Conservation (phyloP, 352 stramenopile genomes). For the Globisporangium middletonii region DNA sequence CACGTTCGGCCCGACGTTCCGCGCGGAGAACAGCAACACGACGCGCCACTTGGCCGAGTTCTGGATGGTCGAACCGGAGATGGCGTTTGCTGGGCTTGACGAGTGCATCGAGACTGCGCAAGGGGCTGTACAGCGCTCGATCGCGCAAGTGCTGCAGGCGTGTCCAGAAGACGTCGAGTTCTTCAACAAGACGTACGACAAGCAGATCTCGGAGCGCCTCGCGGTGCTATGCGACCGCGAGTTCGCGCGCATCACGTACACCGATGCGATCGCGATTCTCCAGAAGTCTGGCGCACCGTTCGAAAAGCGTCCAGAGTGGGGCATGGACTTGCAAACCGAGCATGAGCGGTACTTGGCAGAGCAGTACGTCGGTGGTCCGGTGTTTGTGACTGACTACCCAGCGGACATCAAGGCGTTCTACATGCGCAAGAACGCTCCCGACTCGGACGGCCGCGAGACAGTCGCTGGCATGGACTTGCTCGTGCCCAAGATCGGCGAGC, state of each 20-base stretch:
- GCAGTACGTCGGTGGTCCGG: constrained; percentile 56
- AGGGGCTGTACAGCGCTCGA: constrained; percentile 85
- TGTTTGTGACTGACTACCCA: constrained; percentile 99
- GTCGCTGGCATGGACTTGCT: constrained; percentile 97
- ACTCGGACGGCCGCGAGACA: constrained; percentile 80
- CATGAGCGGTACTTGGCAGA: constrained; percentile 95
- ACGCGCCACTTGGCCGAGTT: constrained; percentile 96
- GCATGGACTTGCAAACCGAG: constrained; percentile 96
- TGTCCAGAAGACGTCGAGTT: constrained; percentile 92
- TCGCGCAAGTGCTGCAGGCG: constrained; percentile 73
- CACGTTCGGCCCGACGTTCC: constrained; percentile 99
- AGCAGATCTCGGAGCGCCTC: constrained; percentile 77
- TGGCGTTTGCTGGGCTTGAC: constrained; percentile 70
- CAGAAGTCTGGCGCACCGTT: constrained; percentile 82
- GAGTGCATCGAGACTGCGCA: constrained; percentile 94
- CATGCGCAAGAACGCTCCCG: constrained; percentile 95
- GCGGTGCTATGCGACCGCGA: constrained; percentile 72
- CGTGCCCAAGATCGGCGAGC: constrained; percentile 94
- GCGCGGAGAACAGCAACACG: constrained; percentile 98
- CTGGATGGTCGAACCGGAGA: constrained; percentile 97
- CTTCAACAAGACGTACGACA: constrained; percentile 90
- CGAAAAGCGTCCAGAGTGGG: constrained; percentile 85
- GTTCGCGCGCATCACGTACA: constrained; percentile 94
- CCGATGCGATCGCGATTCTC: constrained; percentile 92
- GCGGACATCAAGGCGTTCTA: constrained; percentile 99